Evolutionary conservation across 805 yeast genomes (phyloP).

Genomic region (Candida tammaniensis): DNA sequence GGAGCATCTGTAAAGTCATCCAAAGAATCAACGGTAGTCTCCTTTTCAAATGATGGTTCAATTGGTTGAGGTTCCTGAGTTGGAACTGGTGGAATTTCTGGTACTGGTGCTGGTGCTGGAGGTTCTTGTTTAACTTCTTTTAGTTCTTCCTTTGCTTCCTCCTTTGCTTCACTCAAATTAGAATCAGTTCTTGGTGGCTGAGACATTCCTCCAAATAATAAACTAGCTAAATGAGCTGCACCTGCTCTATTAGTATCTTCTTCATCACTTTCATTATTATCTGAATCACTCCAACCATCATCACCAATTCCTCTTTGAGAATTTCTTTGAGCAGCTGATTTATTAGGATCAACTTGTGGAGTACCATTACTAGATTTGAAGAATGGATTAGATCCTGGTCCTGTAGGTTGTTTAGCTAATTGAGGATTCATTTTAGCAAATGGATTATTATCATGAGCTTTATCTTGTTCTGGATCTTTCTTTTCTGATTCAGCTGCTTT

Average conservation of each 20-base stretch:
- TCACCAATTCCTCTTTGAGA: constrained; percentile 59
- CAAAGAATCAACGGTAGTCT: not conserved
- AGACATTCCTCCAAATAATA: constrained; percentile 51
- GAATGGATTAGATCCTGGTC: constrained; percentile 46
- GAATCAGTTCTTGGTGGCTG: constrained; percentile 31
- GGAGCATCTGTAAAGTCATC: not conserved
- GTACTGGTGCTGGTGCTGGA: constrained; percentile 2
- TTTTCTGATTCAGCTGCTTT: not conserved
- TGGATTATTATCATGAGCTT: constrained; percentile 44
- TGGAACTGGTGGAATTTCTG: constrained; percentile 5
- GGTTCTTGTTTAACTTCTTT: not conserved
- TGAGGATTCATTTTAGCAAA: constrained; percentile 38
- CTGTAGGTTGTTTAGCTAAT: constrained; percentile 4
- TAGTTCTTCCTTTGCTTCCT: constrained; percentile 10
- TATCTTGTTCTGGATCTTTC: constrained; percentile 3
- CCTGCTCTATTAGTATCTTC: constrained; percentile 48
- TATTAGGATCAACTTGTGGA: constrained; percentile 46
- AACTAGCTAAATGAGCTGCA: constrained; percentile 54
- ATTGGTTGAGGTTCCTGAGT: too few relatives aligned
- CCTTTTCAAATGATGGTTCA: too few relatives aligned
- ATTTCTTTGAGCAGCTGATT: constrained; percentile 68
- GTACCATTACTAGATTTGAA: constrained; percentile 44
- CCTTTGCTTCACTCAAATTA: constrained; percentile 4
- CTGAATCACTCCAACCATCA: constrained; percentile 47
- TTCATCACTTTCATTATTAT: constrained; percentile 42